A percentile compares a stretch with the other conserved stretches of the same genome.
Evolutionary conservation across 805 yeast species (phyloP).

Genomic region (Vanderwaltozyma tropicalis): DNA sequence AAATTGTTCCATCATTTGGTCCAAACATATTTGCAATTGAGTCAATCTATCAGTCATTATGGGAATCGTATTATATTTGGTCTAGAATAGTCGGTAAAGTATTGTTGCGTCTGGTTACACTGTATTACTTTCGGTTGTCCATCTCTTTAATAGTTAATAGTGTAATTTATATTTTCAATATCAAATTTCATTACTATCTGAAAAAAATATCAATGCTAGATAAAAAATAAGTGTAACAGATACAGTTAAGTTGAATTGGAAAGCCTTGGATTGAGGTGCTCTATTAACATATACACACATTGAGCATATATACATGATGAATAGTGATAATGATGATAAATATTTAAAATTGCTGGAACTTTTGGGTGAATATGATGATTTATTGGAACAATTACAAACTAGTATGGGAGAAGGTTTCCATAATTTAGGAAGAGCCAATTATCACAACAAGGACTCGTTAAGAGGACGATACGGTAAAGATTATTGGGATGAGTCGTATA

Average conservation of each 20-base stretch:
- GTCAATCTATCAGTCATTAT: constrained; percentile 77
- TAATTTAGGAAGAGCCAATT: constrained; percentile 25
- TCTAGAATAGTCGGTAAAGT: too few species aligned
- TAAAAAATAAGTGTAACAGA: too few species aligned
- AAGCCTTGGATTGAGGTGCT: too few species aligned
- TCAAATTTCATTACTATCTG: too few species aligned
- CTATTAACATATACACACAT: too few species aligned
- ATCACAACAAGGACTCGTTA: constrained; percentile 23
- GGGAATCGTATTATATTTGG: background rate
- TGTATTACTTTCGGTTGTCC: too few species aligned
- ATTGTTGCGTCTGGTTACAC: too few species aligned
- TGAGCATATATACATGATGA: background rate
- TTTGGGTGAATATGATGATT: constrained; percentile 16
- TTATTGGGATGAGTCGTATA: constrained; percentile 24
- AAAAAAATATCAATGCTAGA: too few species aligned
- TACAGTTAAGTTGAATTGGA: too few species aligned
- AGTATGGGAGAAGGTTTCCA: constrained; percentile 18
- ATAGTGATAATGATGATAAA: background rate
- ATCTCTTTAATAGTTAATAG: too few species aligned
- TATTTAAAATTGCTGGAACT: constrained; percentile 10
- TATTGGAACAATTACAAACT: constrained; percentile 22
- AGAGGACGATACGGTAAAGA: constrained; percentile 26
- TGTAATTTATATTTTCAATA: too few species aligned
- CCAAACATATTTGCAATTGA: constrained; percentile 81
- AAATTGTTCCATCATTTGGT: constrained; percentile 67